A percentile compares a stretch with the other conserved stretches of the same genome.
Conservation (phyloP, 2,329 filamentous ascomycete species). For the Albophoma yamanashiensis region DNA sequence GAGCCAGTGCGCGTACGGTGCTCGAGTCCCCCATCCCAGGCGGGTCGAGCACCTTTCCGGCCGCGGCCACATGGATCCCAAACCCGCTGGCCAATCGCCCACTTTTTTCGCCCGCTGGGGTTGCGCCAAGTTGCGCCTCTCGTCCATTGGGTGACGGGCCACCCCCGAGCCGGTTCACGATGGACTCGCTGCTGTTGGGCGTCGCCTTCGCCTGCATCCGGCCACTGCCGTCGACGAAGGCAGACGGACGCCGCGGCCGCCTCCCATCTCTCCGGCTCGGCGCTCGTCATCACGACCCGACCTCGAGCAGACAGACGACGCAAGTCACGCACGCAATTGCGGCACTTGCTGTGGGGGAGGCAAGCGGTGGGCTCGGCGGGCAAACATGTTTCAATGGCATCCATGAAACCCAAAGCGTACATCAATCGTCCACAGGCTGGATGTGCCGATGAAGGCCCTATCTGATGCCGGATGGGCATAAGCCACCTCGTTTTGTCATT, state of each 20-base stretch:
- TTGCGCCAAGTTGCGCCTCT: background rate
- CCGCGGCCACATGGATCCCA: background rate
- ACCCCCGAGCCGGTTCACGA: background rate
- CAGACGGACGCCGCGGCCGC: background rate
- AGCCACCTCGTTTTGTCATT: background rate
- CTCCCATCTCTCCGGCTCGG: background rate
- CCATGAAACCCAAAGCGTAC: background rate
- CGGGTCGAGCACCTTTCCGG: background rate
- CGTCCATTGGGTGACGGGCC: background rate
- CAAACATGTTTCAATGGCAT: background rate
- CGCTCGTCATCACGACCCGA: background rate
- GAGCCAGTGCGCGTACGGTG: slow-evolving; percentile 7
- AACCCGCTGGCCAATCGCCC: background rate
- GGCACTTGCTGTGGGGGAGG: background rate
- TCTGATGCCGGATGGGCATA: background rate
- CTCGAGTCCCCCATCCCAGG: background rate
- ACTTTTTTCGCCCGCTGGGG: background rate
- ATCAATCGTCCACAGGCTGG: background rate
- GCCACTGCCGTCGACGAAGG: background rate
- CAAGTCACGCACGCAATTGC: background rate
- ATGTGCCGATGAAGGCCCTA: background rate
- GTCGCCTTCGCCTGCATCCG: background rate
- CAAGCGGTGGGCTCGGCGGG: background rate
- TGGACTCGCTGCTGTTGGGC: background rate
- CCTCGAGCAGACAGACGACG: background rate